Percentiles rank a stretch among this genome's conserved stretches.
Conservation (phyloP, 345 rosid genomes). For the Crucihimalaya himalaica region DNA sequence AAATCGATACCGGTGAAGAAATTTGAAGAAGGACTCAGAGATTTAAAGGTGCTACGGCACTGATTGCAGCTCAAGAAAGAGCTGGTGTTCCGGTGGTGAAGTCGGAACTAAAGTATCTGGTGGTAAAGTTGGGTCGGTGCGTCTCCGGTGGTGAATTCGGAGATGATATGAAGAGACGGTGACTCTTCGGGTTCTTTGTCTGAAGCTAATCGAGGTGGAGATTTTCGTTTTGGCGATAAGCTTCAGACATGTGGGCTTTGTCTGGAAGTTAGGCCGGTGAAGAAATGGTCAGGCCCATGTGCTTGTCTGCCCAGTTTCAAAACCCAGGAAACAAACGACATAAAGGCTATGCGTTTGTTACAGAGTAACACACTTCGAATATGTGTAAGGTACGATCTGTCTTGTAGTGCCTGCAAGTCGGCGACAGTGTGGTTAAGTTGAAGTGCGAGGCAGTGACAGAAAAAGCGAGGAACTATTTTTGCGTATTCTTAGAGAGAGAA, state of each 20-base stretch:
- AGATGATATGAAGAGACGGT: background rate
- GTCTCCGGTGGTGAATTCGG: too few species aligned
- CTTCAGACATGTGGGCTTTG: background rate
- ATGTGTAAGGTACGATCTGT: too few species aligned
- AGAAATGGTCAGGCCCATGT: background rate
- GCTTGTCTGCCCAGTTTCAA: background rate
- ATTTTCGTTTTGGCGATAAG: background rate
- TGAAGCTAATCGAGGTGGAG: background rate
- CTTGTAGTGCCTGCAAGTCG: too few species aligned
- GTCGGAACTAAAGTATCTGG: too few species aligned
- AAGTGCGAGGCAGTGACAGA: too few species aligned
- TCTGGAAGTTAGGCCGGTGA: background rate
- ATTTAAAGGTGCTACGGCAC: background rate
- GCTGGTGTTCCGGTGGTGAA: background rate
- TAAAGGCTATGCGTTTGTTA: background rate
- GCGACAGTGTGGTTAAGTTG: too few species aligned
- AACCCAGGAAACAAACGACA: background rate
- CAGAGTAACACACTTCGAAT: too few species aligned
- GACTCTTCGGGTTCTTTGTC: background rate
- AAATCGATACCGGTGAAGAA: background rate
- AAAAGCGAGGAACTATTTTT: too few species aligned
- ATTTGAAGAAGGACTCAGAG: background rate
- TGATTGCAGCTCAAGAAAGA: background rate
- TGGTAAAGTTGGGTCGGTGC: too few species aligned
- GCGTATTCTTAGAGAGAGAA: too few species aligned